Base-by-base conservation (phyloP, 495 filamentous ascomycete genomes). In the Ramalina intermedia region DNA sequence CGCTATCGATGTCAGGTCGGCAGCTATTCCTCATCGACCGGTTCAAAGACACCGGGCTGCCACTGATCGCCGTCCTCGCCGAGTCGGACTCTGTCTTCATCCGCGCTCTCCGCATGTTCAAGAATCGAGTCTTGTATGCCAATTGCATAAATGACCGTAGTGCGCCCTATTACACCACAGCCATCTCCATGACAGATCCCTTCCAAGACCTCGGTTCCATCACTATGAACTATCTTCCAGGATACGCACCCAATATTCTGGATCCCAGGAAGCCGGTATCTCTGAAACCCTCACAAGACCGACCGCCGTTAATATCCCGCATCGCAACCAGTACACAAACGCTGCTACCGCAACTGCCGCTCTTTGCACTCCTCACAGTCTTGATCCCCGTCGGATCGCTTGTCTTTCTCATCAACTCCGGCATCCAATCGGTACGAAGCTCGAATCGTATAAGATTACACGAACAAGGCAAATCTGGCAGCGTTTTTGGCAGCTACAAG, bases 21-120 rank as follows among this genome's bases (percentile, higher is more conserved):
- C 91, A 98, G 59, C 69, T 98, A 21, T 98, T 94, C 61, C 75
- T 78, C 57, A 80, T 87, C 43, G 91, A 98, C 64, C 69, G 74
- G 23, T 96, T 94, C 63, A 77, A 87, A 17, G 78, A 84, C 49
- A 91, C 84, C 1, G 80, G 78, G 2, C 76, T 80, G 24, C 87
- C 89, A 1, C 65, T 96, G 26, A 74, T 96, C 38, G 73, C 80
- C 24, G 69, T 95, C 37, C 71, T 96, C 16, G 84, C 90, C 11
- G 89, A 95, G 50, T 82, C 81, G 4, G 74, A 81, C 18, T 87
- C 82, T 51, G 82, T 96, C 55, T 96, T 96, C 64, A 84, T 94
- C 48, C 71, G 75, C 35, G 91, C 80, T 3, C 72, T 96, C 33
- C 70, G 73, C 44, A 69, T 66, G 52, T 96, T 96, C 64, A 72